phyloP scores from a whole-genome alignment of 2,329 filamentous ascomycete genomes.

The Geosmithia putterillii region DNA sequence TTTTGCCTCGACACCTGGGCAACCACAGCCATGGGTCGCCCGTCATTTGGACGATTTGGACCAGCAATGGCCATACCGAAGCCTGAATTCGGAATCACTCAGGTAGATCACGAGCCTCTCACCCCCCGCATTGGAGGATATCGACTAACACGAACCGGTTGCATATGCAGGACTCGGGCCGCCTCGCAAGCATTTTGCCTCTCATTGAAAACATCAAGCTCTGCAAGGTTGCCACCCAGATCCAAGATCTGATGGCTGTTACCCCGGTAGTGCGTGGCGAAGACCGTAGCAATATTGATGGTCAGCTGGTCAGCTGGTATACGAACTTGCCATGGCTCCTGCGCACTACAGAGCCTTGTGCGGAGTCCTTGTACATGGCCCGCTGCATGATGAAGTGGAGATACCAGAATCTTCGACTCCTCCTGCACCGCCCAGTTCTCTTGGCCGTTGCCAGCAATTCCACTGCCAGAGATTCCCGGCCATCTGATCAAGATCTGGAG shows the following conservation, averaged over 20 bases:
- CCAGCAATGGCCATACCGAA: constrained; percentile 54
- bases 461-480: constrained; percentile 30
- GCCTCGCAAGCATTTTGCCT: constrained; percentile 55
- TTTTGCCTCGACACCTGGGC: constrained; percentile 68
- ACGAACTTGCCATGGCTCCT: constrained; percentile 56
- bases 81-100: constrained; percentile 40
- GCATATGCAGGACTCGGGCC: constrained; percentile 33
- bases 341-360: constrained; percentile 52
- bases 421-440: constrained; percentile 62
- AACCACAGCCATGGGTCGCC: constrained; percentile 56
- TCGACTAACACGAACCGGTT: not conserved
- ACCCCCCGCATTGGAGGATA: not conserved
- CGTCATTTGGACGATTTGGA: constrained; percentile 56
- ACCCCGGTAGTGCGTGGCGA: constrained; percentile 53
- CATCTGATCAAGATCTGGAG: constrained; percentile 48
- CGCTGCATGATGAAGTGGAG: constrained; percentile 73
- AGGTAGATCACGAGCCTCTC: constrained; percentile 8
- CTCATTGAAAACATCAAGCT: constrained; percentile 68
- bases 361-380: constrained; percentile 57
- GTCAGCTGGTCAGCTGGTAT: constrained; percentile 60
- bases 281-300: constrained; percentile 55
- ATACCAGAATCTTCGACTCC: constrained; percentile 65
- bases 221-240: constrained; percentile 65
- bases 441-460: constrained; percentile 52
- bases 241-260: constrained; percentile 64